Evolutionary conservation across 495 filamentous ascomycete genomes (phyloP), one percentile per base, ranked within the genome.

Genomic region (Aspergillus hancockii): DNA sequence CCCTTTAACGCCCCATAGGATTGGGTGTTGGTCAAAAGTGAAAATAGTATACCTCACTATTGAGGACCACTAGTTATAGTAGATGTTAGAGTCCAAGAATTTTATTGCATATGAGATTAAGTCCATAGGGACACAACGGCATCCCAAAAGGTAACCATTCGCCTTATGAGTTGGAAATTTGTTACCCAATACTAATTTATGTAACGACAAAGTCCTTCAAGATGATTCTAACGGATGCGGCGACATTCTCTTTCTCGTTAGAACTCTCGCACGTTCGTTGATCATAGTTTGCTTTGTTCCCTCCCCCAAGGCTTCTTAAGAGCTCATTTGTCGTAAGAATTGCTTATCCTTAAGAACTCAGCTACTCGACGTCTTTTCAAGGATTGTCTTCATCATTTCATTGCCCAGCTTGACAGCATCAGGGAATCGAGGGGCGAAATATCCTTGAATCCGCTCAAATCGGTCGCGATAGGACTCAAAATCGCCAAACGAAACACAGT

Each of bases 321-420:
- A 16, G 12, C 14, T 16, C 16, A 16, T n/a, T 41, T 1, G 38
- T 41, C 7, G 16, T 41, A 16, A 7, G 36, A 16, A 36, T 52
- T 21, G 16, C 50, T 18, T 52, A 4, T 28, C 18, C 18, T n/a
- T 2, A 16, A 12, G 12, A 30, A 30, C 8, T 54, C 41, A 22
- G 8, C 55, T 62, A 38, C 61, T 47, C n/a, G 58, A 69, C 18
- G 85, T 90, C 78, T 92, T 93, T 75, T 92, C 91, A 59, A 97
- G 73, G 52, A 98, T 96, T 13, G 91, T 93, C 79, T 86, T 90
- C 72, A 98, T 96, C 94, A 98, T 98, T 65, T 93, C 88, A 67
- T 98, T 96, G 5, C 94, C 94, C 21, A 98, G 77, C 67, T 82
- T 87, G 22, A 85, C 88, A 8, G 94, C 93, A 63, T 92, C 92